Evolutionary conservation across 2,329 filamentous ascomycete genomes (phyloP), one percentile per base, ranked within the genome.

Genomic region (Cercospora canescens): DNA sequence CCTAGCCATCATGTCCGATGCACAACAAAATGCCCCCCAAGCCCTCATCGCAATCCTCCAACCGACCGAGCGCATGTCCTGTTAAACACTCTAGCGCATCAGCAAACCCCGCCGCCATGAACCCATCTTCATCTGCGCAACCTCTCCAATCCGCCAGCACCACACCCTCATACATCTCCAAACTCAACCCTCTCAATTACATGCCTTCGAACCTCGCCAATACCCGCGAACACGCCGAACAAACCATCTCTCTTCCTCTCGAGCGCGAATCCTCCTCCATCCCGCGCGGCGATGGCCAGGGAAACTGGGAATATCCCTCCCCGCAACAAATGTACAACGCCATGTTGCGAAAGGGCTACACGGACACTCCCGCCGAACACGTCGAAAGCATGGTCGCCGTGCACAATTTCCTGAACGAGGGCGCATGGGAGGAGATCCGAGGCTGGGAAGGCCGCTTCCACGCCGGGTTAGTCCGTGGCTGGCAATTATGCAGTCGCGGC

Each of bases 261-360:
- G 86, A 89, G 6, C 91, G 95, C 72, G 93, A 97, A 79, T 82
- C 86, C 32, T 96, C 92, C 0, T 93, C 94, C 1, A 99, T 99
- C 72, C 95, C 95, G n/a, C 91, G 91, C 72, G 92, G 91, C 74
- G 88, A 91, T 73, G 81, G 80, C 66, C 86, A 88, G 56, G 85
- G 89, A 60, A 96, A 92, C 75, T 99, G 95, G 95, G 95, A 98
- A 80, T 99, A 99, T 77, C 95, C 95, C 0, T 97, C 93, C 0
- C 94, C 95, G 0, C 95, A 99, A 82, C 95, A 99, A 80, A 99
- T 99, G 95, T 99, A 98, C 85, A 98, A 99, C 76, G 95, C 95
- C 7, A 90, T 99, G 81, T 83, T 98, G 68, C 90, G 95, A 70
- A 99, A 99, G 81, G 95, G 95, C 65, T 95, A 97, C 80, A 93